Percentiles rank a stretch among this genome's conserved stretches.
These are phyloP conservation scores for Phoma herbarum DNA, from an alignment of 2,329 filamentous ascomycete genomes.

Conservation along the genomic window DNA sequence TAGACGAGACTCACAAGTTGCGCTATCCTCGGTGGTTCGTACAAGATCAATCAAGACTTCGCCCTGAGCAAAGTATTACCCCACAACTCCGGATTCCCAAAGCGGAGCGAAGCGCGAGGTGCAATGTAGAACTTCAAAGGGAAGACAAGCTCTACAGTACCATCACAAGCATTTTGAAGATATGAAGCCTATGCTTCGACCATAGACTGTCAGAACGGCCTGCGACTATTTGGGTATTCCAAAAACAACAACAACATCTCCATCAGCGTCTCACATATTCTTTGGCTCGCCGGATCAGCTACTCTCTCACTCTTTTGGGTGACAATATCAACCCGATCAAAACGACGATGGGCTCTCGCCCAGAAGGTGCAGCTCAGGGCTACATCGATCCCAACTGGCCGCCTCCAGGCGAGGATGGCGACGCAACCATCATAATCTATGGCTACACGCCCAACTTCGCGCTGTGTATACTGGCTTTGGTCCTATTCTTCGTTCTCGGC, in stretches of 20 bases:
- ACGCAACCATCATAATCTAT: slow-evolving; percentile 51
- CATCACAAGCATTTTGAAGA: not conserved
- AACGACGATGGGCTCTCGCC: slow-evolving; percentile 11
- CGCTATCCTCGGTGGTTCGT: not conserved
- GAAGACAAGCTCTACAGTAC: not conserved
- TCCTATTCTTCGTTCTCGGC: slow-evolving; percentile 53
- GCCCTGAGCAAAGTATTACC: not conserved
- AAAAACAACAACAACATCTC: not conserved
- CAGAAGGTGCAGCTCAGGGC: slow-evolving; percentile 31
- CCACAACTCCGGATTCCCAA: not conserved
- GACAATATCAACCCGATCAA: too few relatives aligned
- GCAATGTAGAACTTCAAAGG: not conserved
- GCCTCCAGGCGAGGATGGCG: slow-evolving; percentile 57
- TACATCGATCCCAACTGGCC: slow-evolving; percentile 64
- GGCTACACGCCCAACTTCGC: slow-evolving; percentile 55
- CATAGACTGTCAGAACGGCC: not conserved
- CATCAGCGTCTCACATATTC: not conserved
- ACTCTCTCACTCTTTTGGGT: not conserved
- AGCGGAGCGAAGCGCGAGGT: not conserved
- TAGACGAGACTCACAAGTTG: not conserved
- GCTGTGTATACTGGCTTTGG: slow-evolving; percentile 53
- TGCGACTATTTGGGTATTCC: not conserved
- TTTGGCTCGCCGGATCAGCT: not conserved
- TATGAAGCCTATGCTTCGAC: not conserved
- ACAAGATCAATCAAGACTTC: not conserved